Evolutionary conservation across 176 grass and related monocot species (phyloP).

Genomic region (Zoysia japonica): DNA sequence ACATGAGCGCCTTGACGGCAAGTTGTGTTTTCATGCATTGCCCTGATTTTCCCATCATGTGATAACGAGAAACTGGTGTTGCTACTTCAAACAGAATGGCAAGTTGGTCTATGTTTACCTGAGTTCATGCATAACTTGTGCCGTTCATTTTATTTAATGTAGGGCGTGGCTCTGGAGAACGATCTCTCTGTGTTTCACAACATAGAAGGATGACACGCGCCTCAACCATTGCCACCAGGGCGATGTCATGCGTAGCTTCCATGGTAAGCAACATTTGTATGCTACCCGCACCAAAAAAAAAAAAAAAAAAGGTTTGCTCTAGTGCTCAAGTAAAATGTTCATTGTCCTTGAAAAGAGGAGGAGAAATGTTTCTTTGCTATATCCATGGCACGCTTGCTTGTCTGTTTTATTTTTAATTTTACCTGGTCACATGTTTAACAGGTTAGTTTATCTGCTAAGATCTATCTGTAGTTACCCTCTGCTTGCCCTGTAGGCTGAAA

Average conservation of each 20-base stretch:
- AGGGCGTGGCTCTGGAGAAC: conserved; percentile 19
- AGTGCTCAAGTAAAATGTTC: not conserved
- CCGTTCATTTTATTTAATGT: conserved; percentile 7
- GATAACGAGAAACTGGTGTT: not conserved
- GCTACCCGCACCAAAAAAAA: no score
- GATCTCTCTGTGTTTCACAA: not conserved
- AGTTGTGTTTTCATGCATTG: not conserved
- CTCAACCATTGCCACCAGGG: conserved; percentile 10
- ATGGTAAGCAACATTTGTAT: conserved; percentile 20
- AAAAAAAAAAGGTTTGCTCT: no score
- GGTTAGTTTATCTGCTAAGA: not conserved
- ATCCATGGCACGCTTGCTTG: not conserved
- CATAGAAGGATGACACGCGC: not conserved
- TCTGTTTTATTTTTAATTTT: not conserved
- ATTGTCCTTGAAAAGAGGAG: not conserved
- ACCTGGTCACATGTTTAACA: not conserved
- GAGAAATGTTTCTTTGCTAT: not conserved
- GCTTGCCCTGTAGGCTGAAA: no score
- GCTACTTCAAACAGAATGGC: not conserved
- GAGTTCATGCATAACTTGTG: not conserved
- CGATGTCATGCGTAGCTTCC: conserved; percentile 14
- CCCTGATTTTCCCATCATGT: no score
- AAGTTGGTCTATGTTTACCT: not conserved
- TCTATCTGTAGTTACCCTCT: not conserved
- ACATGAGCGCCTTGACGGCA: not conserved